phyloP scores from a whole-genome alignment of 805 yeast genomes.

The Candida maesae region DNA sequence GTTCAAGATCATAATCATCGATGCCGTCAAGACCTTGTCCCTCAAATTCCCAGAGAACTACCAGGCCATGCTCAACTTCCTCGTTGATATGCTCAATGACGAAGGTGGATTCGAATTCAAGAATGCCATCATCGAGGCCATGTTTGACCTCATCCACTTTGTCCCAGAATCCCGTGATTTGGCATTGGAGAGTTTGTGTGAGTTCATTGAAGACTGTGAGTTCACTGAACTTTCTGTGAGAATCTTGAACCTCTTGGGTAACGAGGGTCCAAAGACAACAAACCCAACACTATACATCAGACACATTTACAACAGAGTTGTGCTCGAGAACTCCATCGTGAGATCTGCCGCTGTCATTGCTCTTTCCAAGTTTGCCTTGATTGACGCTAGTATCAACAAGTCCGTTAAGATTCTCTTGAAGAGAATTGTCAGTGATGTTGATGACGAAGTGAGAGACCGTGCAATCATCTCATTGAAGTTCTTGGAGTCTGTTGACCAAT shows the following conservation, averaged over 20 bases:
- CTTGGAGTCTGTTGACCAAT: conserved; percentile 37
- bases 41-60: conserved; percentile 91
- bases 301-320: conserved; percentile 95
- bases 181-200: conserved; percentile 87
- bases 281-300: conserved; percentile 90
- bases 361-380: conserved; percentile 81
- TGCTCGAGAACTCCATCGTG: conserved; percentile 89
- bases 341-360: conserved; percentile 96
- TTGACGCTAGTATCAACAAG: conserved; percentile 59
- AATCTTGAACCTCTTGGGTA: conserved; percentile 86
- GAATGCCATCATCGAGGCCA: conserved; percentile 84
- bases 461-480: conserved; percentile 82
- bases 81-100: conserved; percentile 79
- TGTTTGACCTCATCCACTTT: conserved; percentile 85
- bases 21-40: conserved; percentile 89
- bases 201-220: conserved; percentile 97
- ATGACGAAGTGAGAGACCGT: conserved; percentile 97
- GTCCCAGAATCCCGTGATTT: conserved; percentile 78
- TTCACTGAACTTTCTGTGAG: conserved; percentile 92
- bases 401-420: conserved; percentile 72
- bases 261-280: conserved; percentile 84
- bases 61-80: conserved; percentile 73
- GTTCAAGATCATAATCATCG: conserved; percentile 90
- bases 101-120: conserved; percentile 89
- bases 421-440: conserved; percentile 83